Evolutionary conservation across 139 green algal genomes (phyloP), one percentile per base, ranked within the genome.

Genomic region (Chlamydomonas sphaeroides): DNA sequence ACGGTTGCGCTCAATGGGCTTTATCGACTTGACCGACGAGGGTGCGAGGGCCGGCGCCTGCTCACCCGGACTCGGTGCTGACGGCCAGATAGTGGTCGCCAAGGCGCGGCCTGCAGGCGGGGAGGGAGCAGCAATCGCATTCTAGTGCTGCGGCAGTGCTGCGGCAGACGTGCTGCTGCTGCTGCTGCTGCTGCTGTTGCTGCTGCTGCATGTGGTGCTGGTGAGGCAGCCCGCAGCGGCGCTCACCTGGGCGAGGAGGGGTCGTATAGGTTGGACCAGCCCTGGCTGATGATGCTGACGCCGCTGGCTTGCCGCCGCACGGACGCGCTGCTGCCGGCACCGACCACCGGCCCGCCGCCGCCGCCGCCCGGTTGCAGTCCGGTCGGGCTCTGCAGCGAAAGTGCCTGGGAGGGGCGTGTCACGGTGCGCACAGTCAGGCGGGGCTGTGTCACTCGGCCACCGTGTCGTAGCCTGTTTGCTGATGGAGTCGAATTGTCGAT

Each of bases 241-340:
- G 26, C 72, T 25, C 65, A 79, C 72, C 56, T 79, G 21, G 72
- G 72, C 6, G 32, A 68, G 3, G 65, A 25, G n/a, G 72, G 56
- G 57, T 79, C 72, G 72, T 79, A 79, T 38, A 79, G 72, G 35
- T 68, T 56, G 8, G 56, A 57, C 72, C 72, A 79, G 72, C 56
- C 72, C 72, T 68, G 72, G 38, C 56, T 68, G 38, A 79, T 68
- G 36, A 68, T 79, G 36, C 36, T 57, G 25, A 68, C 56, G 56
- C 72, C 72, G 25, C 72, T 56, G 56, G 25, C n/a, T n/a, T n/a
- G n/a, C n/a, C n/a, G 18, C 23, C 15, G 23, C 25, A 62, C 23
- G 56, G 25, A 62, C 20, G 23, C 56, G 17, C 56, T 32, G 15
- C 56, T 25, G 56, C 56, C 56, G 56, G 23, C 25, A 28, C 56